Evolutionary conservation across 352 stramenopile species (phyloP).

Genomic region (Globisporangium paroecandrum): DNA sequence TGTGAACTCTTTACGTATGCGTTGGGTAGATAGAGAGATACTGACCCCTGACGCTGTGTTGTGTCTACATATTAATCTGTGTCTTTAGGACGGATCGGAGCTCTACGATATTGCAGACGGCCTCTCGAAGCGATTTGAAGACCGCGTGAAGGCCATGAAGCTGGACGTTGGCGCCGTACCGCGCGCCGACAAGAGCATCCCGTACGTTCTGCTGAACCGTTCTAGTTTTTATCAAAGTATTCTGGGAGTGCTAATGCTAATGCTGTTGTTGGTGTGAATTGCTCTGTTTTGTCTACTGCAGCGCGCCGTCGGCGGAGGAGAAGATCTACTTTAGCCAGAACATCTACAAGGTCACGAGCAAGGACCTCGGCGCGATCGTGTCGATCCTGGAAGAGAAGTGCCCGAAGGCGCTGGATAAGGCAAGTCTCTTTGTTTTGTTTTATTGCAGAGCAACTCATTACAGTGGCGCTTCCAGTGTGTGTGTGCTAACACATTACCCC

Average conservation of each 20-base stretch:
- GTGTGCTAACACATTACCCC: neutral
- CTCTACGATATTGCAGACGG: constrained; percentile 82
- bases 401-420: constrained; percentile 81
- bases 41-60: neutral
- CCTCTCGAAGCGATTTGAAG: constrained; percentile 86
- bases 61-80: neutral
- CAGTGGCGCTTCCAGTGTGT: neutral
- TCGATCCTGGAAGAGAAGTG: constrained; percentile 83
- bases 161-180: constrained; percentile 65
- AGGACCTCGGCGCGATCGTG: constrained; percentile 75
- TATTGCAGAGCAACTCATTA: neutral
- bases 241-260: too few relatives aligned
- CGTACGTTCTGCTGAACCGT: constrained; percentile 32
- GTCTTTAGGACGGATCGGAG: constrained; percentile 73
- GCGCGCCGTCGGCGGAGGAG: constrained; percentile 71
- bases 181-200: constrained; percentile 62
- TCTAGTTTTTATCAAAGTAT: constrained; percentile 2
- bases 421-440: constrained; percentile 13
- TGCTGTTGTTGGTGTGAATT: neutral
- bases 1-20: neutral
- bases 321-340: constrained; percentile 87
- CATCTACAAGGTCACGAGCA: constrained; percentile 82
- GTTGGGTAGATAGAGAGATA: neutral
- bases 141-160: constrained; percentile 81
- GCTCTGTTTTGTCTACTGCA: constrained; percentile 26